These are phyloP conservation scores for Tulasnella sp. DNA, from an alignment of 768 basidiomycete genomes.

Conservation along the genomic window DNA sequence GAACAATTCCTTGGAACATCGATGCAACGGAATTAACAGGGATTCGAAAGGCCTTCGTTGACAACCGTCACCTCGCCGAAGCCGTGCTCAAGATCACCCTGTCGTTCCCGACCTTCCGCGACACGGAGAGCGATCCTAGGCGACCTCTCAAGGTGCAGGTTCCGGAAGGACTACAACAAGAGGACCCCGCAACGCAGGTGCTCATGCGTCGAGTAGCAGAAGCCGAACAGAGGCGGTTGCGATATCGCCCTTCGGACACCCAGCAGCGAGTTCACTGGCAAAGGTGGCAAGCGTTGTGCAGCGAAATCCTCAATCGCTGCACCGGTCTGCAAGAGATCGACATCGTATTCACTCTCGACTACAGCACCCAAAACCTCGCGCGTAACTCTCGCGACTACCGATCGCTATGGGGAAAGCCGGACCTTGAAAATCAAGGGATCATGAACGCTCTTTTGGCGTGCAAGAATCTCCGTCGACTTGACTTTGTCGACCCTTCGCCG, in stretches of 20 bases:
- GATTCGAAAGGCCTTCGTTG: conserved; percentile 21
- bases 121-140: conserved; percentile 26
- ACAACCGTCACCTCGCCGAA: conserved; percentile 23
- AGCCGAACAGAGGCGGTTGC: background rate
- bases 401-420: conserved; percentile 22
- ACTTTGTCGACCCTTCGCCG: conserved; percentile 30
- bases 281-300: conserved; percentile 28
- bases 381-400: conserved; percentile 11
- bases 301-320: conserved; percentile 26
- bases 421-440: conserved; percentile 26
- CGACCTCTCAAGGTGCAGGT: conserved; percentile 18
- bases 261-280: conserved; percentile 29
- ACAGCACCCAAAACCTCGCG: background rate
- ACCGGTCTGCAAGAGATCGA: conserved; percentile 21
- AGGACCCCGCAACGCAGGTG: background rate
- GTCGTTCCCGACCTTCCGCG: conserved; percentile 28
- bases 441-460: conserved; percentile 26
- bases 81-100: conserved; percentile 27
- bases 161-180: background rate
- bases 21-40: background rate
- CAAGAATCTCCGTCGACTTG: conserved; percentile 28
- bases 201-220: background rate
- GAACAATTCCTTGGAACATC: background rate
- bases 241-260: conserved; percentile 29
- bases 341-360: conserved; percentile 27